Base-by-base conservation (phyloP, 2,329 filamentous ascomycete genomes). In the Albifimbria verrucaria region DNA sequence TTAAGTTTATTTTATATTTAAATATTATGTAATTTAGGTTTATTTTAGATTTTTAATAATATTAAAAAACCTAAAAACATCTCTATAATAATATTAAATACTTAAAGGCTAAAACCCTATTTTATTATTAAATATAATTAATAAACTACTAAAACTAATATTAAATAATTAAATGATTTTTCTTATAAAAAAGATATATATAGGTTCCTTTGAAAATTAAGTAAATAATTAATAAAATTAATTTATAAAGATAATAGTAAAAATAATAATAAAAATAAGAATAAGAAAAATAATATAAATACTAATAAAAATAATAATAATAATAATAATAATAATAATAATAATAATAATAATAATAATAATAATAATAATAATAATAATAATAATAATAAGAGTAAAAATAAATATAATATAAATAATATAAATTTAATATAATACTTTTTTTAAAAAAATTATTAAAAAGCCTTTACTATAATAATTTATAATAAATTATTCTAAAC, bases 81-180 rank as follows among this genome's bases (percentile, higher is more conserved):
- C 18, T 46, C 36, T 32, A 26, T 32, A 43, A 48, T 51, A 36
- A 39, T 53, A 23, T 25, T n/a, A n/a, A n/a, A n/a, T n/a, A n/a
- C n/a, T n/a, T n/a, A n/a, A n/a, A n/a, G n/a, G n/a, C n/a, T n/a
- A n/a, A n/a, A n/a, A n/a, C n/a, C n/a, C n/a, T n/a, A n/a, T n/a
- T n/a, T n/a, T n/a, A n/a, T n/a, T n/a, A n/a, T n/a, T n/a, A n/a
- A n/a, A n/a, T n/a, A n/a, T n/a, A n/a, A n/a, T n/a, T n/a, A n/a
- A n/a, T n/a, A n/a, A n/a, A n/a, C n/a, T n/a, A n/a, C n/a, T n/a
- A n/a, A n/a, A n/a, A n/a, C n/a, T n/a, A n/a, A n/a, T n/a, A n/a
- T n/a, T n/a, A n/a, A n/a, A n/a, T n/a, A n/a, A n/a, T n/a, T n/a
- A n/a, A n/a, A n/a, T n/a, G n/a, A n/a, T n/a, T n/a, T 23, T 23